Evolutionary conservation across 2,329 filamentous ascomycete genomes (phyloP).

Genomic region (Diaporthe humulicola): DNA sequence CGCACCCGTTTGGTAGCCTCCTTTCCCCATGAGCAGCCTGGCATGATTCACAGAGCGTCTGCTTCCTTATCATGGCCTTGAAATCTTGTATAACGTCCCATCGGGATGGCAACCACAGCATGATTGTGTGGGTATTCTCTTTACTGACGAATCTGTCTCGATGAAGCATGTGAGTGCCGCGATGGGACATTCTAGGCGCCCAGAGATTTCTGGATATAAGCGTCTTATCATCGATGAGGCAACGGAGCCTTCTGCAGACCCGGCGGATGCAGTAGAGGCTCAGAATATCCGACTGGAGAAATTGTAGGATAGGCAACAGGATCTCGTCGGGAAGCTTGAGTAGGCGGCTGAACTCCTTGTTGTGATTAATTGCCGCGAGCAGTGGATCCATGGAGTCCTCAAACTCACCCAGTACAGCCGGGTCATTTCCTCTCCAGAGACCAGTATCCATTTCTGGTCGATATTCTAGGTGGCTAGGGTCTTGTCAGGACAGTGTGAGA

Average conservation of each 20-base stretch:
- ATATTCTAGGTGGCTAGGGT: neutral
- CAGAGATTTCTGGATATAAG: neutral
- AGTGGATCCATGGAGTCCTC: neutral
- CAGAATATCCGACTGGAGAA: neutral
- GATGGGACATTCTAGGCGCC: too few relatives aligned
- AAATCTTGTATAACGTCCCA: neutral
- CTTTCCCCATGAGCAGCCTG: neutral
- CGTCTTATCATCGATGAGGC: neutral
- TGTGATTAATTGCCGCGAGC: neutral
- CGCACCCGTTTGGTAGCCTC: neutral
- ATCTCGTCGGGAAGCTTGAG: slow-evolving; percentile 10
- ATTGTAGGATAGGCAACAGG: neutral
- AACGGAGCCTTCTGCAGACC: neutral
- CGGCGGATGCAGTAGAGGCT: neutral
- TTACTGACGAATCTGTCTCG: neutral
- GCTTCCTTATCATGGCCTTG: neutral
- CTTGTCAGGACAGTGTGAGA: neutral
- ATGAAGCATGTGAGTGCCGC: neutral
- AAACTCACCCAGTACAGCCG: neutral
- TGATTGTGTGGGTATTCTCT: neutral
- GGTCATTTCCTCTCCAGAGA: neutral
- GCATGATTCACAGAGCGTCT: neutral
- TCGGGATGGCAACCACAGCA: neutral
- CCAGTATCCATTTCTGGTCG: neutral
- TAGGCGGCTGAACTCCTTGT: neutral